Evolutionary conservation across 2,329 filamentous ascomycete genomes (phyloP).

Genomic region (Nannizzia gypsea): DNA sequence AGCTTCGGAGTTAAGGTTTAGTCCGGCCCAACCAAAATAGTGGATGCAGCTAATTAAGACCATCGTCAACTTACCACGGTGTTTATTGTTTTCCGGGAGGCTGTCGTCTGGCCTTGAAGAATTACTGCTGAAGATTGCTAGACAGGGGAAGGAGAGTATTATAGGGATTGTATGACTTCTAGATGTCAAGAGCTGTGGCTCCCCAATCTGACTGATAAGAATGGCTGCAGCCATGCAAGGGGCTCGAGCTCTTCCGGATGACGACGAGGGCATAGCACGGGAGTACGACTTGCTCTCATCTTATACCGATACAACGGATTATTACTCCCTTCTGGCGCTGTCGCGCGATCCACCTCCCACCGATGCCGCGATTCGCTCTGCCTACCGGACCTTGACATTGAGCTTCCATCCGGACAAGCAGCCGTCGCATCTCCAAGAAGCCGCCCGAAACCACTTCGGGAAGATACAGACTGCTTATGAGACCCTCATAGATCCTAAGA

Average conservation of each 20-base stretch:
- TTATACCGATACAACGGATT: slow-evolving; percentile 22
- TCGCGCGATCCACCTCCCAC: slow-evolving; percentile 29
- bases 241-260: neutral
- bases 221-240: neutral
- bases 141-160: neutral
- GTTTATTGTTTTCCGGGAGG: neutral
- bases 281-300: slow-evolving; percentile 11
- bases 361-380: slow-evolving; percentile 32
- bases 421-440: slow-evolving; percentile 27
- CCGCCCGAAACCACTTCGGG: slow-evolving; percentile 29
- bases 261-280: slow-evolving; percentile 5
- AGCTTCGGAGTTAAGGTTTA: neutral
- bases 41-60: neutral
- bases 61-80: neutral
- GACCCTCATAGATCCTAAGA: slow-evolving; percentile 31
- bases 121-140: neutral
- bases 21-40: neutral
- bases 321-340: slow-evolving; percentile 33
- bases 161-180: neutral
- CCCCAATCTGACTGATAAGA: neutral
- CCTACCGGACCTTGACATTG: slow-evolving; percentile 33
- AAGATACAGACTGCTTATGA: slow-evolving; percentile 33
- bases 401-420: slow-evolving; percentile 38
- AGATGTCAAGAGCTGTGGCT: neutral
- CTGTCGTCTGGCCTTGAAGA: neutral